A percentile compares a stretch with the other conserved stretches of the same genome.
These are phyloP conservation scores for Papiliotrema nemorosa DNA, from an alignment of 1,284 basidiomycete genomes.

Conservation along the genomic window DNA sequence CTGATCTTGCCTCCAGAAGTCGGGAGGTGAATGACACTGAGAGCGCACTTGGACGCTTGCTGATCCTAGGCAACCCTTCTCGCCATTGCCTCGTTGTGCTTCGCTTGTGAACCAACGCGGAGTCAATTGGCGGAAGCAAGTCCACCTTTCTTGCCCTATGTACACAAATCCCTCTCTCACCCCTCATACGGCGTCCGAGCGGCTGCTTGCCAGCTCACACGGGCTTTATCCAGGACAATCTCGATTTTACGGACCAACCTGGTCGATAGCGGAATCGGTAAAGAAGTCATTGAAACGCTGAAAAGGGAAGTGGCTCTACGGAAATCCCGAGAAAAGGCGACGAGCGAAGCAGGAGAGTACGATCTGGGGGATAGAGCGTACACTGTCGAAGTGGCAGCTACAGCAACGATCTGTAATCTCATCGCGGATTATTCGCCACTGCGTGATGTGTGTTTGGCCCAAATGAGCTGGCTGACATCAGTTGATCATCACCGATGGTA, in stretches of 20 bases:
- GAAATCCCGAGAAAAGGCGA: slow-evolving; percentile 1
- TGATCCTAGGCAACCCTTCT: slow-evolving; percentile 61
- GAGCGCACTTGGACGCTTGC: not conserved
- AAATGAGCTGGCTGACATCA: slow-evolving; percentile 25
- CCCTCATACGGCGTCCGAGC: slow-evolving; percentile 71
- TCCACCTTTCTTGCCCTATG: slow-evolving; percentile 54
- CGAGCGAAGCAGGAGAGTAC: slow-evolving; percentile 15
- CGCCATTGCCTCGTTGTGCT: slow-evolving; percentile 64
- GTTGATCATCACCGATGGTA: slow-evolving; percentile 62
- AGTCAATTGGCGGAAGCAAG: slow-evolving; percentile 60
- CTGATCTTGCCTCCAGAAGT: slow-evolving; percentile 58
- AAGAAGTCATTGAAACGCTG: slow-evolving; percentile 63
- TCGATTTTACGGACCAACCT: slow-evolving; percentile 75
- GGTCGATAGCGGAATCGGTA: slow-evolving; percentile 72
- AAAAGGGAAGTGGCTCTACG: slow-evolving; percentile 30
- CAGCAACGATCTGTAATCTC: slow-evolving; percentile 75
- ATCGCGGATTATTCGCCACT: slow-evolving; percentile 82
- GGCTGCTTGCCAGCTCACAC: slow-evolving; percentile 75
- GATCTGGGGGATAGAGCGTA: slow-evolving; percentile 57
- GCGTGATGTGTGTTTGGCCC: slow-evolving; percentile 33
- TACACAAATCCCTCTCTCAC: slow-evolving; percentile 59
- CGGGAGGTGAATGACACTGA: slow-evolving; percentile 57
- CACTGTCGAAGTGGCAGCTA: slow-evolving; percentile 67
- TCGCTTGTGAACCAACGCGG: slow-evolving; percentile 68
- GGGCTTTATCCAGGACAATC: slow-evolving; percentile 73